Conservation (phyloP, 179 eudicot species). For the Silene vulgaris region DNA sequence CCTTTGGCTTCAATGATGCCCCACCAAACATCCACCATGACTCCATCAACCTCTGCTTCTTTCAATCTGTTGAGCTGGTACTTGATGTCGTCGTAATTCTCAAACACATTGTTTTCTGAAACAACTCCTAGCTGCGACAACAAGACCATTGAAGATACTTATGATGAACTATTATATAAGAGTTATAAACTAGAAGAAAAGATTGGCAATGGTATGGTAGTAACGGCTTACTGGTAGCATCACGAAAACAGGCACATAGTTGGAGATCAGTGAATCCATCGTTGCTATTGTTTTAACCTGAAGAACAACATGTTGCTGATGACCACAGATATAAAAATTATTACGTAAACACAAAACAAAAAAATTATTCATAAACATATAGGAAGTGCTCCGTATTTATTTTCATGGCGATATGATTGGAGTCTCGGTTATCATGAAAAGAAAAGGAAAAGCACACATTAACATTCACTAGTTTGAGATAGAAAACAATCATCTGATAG, state of each 20-base stretch:
- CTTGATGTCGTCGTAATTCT: conserved; percentile 36
- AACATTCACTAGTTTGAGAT: too few species aligned
- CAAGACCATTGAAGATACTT: not conserved
- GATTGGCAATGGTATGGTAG: not conserved
- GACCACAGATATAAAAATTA: too few species aligned
- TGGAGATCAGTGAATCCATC: conserved; percentile 42
- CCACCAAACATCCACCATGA: conserved; percentile 98
- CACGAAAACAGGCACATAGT: conserved; percentile 74
- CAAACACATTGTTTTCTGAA: conserved; percentile 43
- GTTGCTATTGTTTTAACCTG: conserved; percentile 24
- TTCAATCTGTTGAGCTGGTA: conserved; percentile 53
- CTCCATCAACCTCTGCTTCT: conserved; percentile 66
- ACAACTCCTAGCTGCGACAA: conserved; percentile 50
- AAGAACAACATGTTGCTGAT: not conserved
- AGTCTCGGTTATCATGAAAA: too few species aligned
- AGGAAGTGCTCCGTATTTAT: too few species aligned
- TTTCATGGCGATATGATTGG: too few species aligned
- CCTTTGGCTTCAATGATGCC: conserved; percentile 77
- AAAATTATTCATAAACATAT: too few species aligned
- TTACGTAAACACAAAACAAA: too few species aligned
- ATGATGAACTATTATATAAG: not conserved
- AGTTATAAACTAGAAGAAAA: not conserved
- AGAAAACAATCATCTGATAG: too few species aligned
- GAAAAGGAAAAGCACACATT: too few species aligned
- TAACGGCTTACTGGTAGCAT: conserved; percentile 70